These are phyloP conservation scores for Lecanoromycetidae sp. DNA, from an alignment of 2,329 filamentous ascomycete species.

Conservation along the genomic window DNA sequence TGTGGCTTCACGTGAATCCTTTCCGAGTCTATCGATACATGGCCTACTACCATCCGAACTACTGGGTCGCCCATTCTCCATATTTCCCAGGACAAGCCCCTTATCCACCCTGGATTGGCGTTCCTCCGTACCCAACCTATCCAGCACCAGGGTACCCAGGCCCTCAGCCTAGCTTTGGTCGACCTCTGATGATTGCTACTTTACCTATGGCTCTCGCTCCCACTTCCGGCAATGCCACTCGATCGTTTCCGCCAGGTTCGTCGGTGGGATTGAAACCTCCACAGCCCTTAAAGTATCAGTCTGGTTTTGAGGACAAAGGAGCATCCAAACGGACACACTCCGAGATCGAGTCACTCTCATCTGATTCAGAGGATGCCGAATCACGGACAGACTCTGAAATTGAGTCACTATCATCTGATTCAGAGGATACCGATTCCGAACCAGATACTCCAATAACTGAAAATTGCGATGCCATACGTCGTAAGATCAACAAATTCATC, in stretches of 20 bases:
- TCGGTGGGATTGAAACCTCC: too few relatives aligned
- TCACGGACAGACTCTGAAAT: too few relatives aligned
- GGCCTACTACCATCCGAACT: too few relatives aligned
- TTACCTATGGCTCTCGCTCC: background rate
- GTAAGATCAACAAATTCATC: conserved; percentile 33
- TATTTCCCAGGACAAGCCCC: background rate
- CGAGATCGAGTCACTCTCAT: background rate
- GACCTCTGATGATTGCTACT: background rate
- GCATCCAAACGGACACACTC: too few relatives aligned
- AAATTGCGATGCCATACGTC: conserved; percentile 28
- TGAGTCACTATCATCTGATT: background rate
- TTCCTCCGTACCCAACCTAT: background rate
- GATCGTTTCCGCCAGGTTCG: background rate
- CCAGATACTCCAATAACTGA: background rate
- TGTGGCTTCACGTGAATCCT: background rate
- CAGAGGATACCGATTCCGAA: conserved; percentile 1
- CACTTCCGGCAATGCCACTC: background rate
- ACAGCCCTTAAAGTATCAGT: too few relatives aligned
- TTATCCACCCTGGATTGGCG: too few relatives aligned
- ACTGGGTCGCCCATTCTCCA: background rate
- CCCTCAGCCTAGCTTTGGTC: too few relatives aligned
- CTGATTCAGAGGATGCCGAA: background rate
- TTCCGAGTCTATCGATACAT: background rate
- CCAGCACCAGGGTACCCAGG: too few relatives aligned
- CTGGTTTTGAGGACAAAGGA: too few relatives aligned